Evolutionary conservation across 2,329 filamentous ascomycete genomes (phyloP).

Genomic region (Cytospora chrysosperma): DNA sequence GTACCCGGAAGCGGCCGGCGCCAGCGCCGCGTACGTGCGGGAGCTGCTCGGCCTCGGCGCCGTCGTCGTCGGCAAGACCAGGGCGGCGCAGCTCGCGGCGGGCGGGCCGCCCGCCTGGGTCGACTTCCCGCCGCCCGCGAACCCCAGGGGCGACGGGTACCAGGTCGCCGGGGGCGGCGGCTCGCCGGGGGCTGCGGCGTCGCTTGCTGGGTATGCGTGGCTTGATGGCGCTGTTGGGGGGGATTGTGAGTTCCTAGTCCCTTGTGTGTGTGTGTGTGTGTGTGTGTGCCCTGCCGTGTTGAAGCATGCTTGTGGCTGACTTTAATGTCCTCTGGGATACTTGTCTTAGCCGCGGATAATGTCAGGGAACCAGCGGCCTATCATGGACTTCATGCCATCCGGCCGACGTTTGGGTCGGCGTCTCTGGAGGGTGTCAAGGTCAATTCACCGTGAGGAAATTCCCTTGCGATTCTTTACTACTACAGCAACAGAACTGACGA

Average conservation of each 20-base stretch:
- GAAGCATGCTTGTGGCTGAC: background rate
- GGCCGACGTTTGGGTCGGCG: constrained; percentile 12
- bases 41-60: constrained; percentile 60
- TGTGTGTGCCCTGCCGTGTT: constrained; percentile 27
- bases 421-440: constrained; percentile 9
- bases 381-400: constrained; percentile 19
- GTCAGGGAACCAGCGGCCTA: constrained; percentile 15
- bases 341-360: constrained; percentile 8
- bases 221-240: constrained; percentile 29
- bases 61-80: constrained; percentile 53
- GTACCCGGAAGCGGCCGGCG: constrained; percentile 43
- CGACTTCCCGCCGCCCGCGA: constrained; percentile 31
- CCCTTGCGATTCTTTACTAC: too few species aligned
- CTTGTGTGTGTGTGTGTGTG: background rate
- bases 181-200: constrained; percentile 27
- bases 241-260: constrained; percentile 34
- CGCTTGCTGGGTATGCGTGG: constrained; percentile 29
- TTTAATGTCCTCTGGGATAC: background rate
- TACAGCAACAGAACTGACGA: background rate
- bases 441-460: constrained; percentile 17
- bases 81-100: constrained; percentile 44
- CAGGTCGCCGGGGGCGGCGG: constrained; percentile 27
- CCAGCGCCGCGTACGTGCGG: constrained; percentile 51
- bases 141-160: constrained; percentile 33
- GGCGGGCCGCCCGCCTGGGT: constrained; percentile 25